Base-by-base conservation (phyloP, 805 yeast species). In the Tetrapisispora nanseiensis region DNA sequence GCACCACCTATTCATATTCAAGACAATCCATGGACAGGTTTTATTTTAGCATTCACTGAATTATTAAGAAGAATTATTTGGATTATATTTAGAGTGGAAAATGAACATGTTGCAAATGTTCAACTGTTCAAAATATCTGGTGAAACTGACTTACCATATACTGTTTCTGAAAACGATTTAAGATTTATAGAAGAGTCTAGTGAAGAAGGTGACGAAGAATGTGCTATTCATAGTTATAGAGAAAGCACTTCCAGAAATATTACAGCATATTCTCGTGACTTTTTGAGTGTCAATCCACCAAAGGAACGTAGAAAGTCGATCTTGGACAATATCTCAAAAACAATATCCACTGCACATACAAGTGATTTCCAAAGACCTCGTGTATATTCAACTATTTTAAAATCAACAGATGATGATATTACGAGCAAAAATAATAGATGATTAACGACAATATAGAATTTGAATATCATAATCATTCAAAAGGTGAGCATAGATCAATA, bases 71-170 rank as follows among this genome's bases (percentile, higher is more conserved):
- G 98, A 56, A 82, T 86, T 51, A 67, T 90, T 12, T 92, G 98
- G 98, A 71, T 86, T 7, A 75, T 84, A 39, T 82, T 92, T 68
- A 79, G 98, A 65, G 82, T 92, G 74, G 98, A 92, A 53, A 92
- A 92, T 62, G 97, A 92, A 61, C 98, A 92, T 61, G 81, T 89
- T 38, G 80, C 97, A 0, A 90, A 90, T 57, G 95, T 87, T 9
- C 78, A 78, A 42, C 65, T 86, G 35, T 84, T 80, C 62, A 73
- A 94, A 49, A 97, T 97, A 0, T 81, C 95, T 10, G 76, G 94
- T 44, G 96, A 90, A 47, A 68, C 86, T 8, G 84, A 90, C 2
- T 64, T 90, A 41, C 98, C 98, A 0, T 90, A 86, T 49, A 21
- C 19, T 7, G 16, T 22, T 21, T 11, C 37, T 3, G 28, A 22